phyloP scores from a whole-genome alignment of 75 land plant species.

The Picea glauca region DNA sequence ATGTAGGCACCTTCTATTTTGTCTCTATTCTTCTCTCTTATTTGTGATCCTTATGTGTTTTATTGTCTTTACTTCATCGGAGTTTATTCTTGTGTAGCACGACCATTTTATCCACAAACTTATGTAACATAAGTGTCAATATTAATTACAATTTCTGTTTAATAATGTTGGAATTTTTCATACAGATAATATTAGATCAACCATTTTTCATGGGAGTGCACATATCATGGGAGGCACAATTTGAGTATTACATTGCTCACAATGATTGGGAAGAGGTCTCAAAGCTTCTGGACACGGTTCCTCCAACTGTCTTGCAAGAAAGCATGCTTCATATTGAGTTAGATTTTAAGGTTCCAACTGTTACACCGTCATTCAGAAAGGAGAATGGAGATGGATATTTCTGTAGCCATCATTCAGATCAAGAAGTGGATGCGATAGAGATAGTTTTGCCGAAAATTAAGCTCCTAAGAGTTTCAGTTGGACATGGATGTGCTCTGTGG shows the following conservation, averaged over 20 bases:
- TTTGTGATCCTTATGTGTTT: not conserved
- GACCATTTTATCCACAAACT: not conserved
- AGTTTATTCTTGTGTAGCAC: not conserved
- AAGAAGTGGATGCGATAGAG: constrained; percentile 49
- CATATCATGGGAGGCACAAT: constrained; percentile 79
- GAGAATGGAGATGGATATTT: constrained; percentile 18
- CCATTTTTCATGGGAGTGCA: constrained; percentile 47
- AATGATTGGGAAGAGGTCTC: constrained; percentile 67
- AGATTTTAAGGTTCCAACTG: constrained; percentile 27
- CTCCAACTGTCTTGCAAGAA: constrained; percentile 41
- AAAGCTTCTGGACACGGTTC: constrained; percentile 68
- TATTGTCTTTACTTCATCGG: not conserved
- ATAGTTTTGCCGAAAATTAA: constrained; percentile 53
- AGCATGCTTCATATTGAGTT: constrained; percentile 58
- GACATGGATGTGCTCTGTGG: constrained; percentile 54
- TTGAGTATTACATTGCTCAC: constrained; percentile 67
- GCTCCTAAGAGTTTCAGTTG: constrained; percentile 33
- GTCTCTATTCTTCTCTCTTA: not conserved
- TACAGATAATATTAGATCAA: constrained; percentile 85
- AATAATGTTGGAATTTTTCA: constrained; percentile 1
- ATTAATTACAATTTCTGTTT: constrained; percentile 1
- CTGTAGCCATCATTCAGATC: constrained; percentile 18
- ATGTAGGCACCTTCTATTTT: not conserved
- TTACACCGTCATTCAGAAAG: constrained; percentile 12
- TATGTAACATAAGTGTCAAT: too few species aligned